phyloP scores from a whole-genome alignment of 352 stramenopile genomes.

The Thraustotheca clavata region DNA sequence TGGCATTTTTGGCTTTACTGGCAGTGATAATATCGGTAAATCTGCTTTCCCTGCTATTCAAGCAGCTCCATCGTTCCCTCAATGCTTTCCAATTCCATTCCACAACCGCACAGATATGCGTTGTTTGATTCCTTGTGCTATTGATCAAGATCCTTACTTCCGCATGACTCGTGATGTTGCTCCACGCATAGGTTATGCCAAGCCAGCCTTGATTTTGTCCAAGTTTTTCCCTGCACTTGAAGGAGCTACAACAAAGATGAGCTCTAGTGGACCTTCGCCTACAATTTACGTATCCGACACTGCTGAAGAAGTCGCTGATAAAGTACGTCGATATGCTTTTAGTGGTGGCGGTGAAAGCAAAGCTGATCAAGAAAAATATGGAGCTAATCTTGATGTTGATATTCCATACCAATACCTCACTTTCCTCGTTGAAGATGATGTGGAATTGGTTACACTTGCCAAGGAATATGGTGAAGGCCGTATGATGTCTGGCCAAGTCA shows the following conservation, averaged over 20 bases:
- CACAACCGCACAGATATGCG: conserved; percentile 81
- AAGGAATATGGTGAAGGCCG: conserved; percentile 94
- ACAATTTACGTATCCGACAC: conserved; percentile 99
- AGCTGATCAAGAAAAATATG: conserved; percentile 96
- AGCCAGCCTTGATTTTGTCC: conserved; percentile 98
- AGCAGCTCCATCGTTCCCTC: conserved; percentile 95
- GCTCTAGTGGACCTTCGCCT: conserved; percentile 90
- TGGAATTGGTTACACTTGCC: conserved; percentile 90
- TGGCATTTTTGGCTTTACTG: conserved; percentile 99
- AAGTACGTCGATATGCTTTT: conserved; percentile 86
- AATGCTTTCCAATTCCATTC: conserved; percentile 93
- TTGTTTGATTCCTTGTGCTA: conserved; percentile 99
- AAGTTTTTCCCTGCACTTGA: conserved; percentile 99
- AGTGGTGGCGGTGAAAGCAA: conserved; percentile 96
- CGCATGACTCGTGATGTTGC: conserved; percentile 98
- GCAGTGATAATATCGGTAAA: conserved; percentile 98
- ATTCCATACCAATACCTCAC: conserved; percentile 98
- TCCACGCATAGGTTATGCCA: conserved; percentile 93
- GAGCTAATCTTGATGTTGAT: conserved; percentile 97
- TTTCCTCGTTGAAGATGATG: conserved; percentile 99
- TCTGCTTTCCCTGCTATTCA: conserved; percentile 98
- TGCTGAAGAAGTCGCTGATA: conserved; percentile 91
- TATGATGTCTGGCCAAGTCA: conserved; percentile 97
- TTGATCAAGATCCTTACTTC: conserved; percentile 99
- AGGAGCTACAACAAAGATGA: conserved; percentile 98